phyloP scores from a whole-genome alignment of 1,284 basidiomycete genomes.

The Tremellales sp. region DNA sequence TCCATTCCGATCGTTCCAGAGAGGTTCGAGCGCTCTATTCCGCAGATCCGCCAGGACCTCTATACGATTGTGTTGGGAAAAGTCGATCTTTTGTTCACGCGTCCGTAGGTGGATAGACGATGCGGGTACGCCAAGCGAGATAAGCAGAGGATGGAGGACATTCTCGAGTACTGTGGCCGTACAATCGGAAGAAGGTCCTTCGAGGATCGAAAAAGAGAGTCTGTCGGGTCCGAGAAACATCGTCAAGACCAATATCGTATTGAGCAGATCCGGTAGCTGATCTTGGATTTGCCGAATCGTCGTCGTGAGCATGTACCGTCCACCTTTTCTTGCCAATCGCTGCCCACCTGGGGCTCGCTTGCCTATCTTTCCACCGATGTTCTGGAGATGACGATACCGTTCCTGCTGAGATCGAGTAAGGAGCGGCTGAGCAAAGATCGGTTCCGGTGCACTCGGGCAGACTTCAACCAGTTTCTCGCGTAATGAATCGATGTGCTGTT shows the following conservation, averaged over 20 bases:
- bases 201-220: conserved; percentile 42
- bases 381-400: conserved; percentile 33
- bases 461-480: conserved; percentile 9
- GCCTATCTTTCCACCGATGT: conserved; percentile 1
- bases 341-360: not conserved
- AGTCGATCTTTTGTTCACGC: conserved; percentile 36
- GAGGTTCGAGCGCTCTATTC: conserved; percentile 41
- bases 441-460: conserved; percentile 14
- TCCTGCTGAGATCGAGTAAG: conserved; percentile 31
- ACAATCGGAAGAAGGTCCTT: conserved; percentile 46
- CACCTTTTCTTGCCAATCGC: not conserved
- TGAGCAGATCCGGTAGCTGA: conserved; percentile 45
- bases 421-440: conserved; percentile 28
- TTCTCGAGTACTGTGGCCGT: conserved; percentile 34
- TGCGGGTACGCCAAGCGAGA: conserved; percentile 30
- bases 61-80: conserved; percentile 41
- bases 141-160: conserved; percentile 36
- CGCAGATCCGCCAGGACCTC: conserved; percentile 42
- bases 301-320: conserved; percentile 37
- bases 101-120: conserved; percentile 30
- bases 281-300: conserved; percentile 39
- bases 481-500: conserved; percentile 8
- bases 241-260: conserved; percentile 37
- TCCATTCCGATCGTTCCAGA: conserved; percentile 30
- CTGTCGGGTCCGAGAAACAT: conserved; percentile 36